Conservation (phyloP, 2,329 filamentous ascomycete genomes). For the Colletotrichum chrysophilum region DNA sequence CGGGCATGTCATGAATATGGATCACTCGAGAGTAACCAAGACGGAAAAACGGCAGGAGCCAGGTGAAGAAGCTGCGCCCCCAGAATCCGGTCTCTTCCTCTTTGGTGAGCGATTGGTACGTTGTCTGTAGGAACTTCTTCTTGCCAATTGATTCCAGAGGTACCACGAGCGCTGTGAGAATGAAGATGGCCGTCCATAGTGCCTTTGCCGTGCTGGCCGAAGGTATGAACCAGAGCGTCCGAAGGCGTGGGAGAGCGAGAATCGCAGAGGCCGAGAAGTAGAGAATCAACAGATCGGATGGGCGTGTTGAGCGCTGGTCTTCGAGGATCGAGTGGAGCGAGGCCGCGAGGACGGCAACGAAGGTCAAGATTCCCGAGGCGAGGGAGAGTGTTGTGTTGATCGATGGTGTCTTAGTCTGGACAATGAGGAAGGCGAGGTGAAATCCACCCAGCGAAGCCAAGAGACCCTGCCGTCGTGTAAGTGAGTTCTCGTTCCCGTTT, state of each 20-base stretch:
- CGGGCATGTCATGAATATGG: slow-evolving; percentile 24
- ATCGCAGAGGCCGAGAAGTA: background rate
- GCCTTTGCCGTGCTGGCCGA: background rate
- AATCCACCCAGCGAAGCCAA: background rate
- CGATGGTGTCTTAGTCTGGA: background rate
- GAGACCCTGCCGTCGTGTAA: background rate
- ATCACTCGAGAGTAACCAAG: slow-evolving; percentile 25
- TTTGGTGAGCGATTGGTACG: background rate
- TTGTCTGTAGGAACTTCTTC: slow-evolving; percentile 2
- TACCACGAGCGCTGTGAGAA: background rate
- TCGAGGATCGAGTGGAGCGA: background rate
- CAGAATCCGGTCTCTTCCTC: slow-evolving; percentile 27
- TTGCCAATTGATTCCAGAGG: slow-evolving; percentile 26
- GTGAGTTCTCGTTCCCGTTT: background rate
- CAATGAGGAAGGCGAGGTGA: background rate
- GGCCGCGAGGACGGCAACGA: background rate
- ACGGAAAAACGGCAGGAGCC: slow-evolving; percentile 24
- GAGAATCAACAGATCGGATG: background rate
- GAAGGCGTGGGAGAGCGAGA: background rate
- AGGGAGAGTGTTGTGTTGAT: background rate
- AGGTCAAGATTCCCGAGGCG: background rate
- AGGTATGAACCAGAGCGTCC: background rate
- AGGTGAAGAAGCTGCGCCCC: slow-evolving; percentile 24
- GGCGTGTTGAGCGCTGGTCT: background rate
- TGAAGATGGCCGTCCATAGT: background rate